Base-by-base conservation (phyloP, 106 monocot species). In the Apostasia shenzhenica region DNA sequence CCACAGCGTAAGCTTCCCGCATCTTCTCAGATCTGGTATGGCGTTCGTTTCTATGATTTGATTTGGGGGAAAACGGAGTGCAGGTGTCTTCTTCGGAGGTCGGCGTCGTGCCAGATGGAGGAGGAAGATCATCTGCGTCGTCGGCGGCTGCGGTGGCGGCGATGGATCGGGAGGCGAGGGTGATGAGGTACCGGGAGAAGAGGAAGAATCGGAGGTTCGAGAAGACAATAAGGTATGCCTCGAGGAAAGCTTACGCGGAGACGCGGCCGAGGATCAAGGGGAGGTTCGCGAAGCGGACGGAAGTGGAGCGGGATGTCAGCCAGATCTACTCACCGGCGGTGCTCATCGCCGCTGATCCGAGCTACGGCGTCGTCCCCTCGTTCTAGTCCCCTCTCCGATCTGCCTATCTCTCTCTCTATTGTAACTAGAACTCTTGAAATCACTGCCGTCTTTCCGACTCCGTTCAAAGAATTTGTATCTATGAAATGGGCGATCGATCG, bases 131-230 rank as follows among this genome's bases (percentile, higher is more conserved):
- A 50, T 5, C 8, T 8, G 39, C 48, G 47, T 8, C 53, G 46
- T 37, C 55, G 52, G 48, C 13, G 38, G 8, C 78, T 6, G 53
- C 63, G 26, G 26, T 50, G 62, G 43, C 59, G 63, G 61, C 40
- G 66, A 54, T 78, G 58, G 84, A 81, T 13, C 62, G 88, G 73
- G 79, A 81, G 67, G 88, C 81, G 39, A 69, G 84, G 67, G 83
- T 88, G 73, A 80, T 87, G 87, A 55, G 83, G 48, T 87, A 87
- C 78, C 39, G 83, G 45, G 83, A 87, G 80, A 87, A 87, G 83
- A 47, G 83, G 68, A 83, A 81, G 80, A 83, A 75, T 48, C 67
- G 87, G n/a, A 61, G 68, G 74, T 87, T 83, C 57, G 87, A 83
- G 75, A 87, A 87, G 80, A 87, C 83, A 55, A 81, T 87, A 43